Conservation (phyloP, 148 eudicot genomes). For the Gaultheria prostrata region DNA sequence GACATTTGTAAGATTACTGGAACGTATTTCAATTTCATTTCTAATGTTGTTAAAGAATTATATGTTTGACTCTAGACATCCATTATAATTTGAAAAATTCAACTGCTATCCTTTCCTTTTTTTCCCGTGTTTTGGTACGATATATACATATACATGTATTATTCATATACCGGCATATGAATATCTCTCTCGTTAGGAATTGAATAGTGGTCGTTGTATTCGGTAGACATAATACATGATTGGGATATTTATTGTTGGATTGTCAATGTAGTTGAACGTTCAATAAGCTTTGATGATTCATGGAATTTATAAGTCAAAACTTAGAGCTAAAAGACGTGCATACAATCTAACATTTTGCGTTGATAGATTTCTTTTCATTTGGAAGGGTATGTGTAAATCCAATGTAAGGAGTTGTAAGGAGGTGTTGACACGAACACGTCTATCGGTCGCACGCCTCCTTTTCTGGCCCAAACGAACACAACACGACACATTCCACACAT, state of each 20-base stretch:
- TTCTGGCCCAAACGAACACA: not conserved
- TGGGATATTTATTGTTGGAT: not conserved
- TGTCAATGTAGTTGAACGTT: not conserved
- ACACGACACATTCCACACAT: too few species aligned
- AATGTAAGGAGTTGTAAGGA: not conserved
- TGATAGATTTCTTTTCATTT: not conserved
- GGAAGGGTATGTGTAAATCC: not conserved
- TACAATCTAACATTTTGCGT: not conserved
- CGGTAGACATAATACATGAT: not conserved
- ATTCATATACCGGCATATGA: too few species aligned
- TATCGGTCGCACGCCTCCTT: too few species aligned
- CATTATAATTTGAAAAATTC: not conserved
- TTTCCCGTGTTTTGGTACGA: not conserved
- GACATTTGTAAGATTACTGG: not conserved
- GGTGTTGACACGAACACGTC: not conserved
- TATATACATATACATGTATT: too few species aligned
- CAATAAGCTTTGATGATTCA: not conserved
- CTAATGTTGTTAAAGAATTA: not conserved
- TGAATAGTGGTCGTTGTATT: not conserved
- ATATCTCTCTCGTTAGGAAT: not conserved
- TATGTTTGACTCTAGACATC: not conserved
- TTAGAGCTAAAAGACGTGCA: not conserved
- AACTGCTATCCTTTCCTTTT: not conserved
- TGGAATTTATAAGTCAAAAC: not conserved
- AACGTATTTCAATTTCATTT: not conserved